Percentiles rank a stretch among this genome's conserved stretches.
Conservation (phyloP, 768 basidiomycete species). For the Tricholoma sp. region DNA sequence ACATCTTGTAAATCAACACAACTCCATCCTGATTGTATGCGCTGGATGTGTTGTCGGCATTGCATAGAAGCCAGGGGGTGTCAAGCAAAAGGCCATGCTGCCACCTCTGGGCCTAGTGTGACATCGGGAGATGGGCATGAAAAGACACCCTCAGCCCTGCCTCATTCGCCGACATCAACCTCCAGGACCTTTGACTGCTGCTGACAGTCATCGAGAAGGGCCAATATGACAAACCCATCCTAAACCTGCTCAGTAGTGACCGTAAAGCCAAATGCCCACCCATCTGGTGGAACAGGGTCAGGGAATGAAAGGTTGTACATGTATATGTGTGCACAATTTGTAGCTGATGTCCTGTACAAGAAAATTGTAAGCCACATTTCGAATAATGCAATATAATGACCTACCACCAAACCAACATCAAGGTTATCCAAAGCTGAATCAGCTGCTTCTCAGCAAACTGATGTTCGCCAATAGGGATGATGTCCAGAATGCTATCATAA, state of each 20-base stretch:
- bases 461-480: background rate
- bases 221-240: too few relatives aligned
- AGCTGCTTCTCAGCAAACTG: background rate
- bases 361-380: background rate
- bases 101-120: background rate
- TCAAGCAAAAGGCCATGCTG: conserved; percentile 2
- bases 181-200: too few relatives aligned
- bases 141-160: background rate
- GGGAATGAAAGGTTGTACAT: background rate
- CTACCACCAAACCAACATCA: background rate
- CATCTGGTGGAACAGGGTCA: background rate
- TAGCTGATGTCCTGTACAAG: background rate
- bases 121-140: background rate
- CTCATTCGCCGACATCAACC: background rate
- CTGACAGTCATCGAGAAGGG: too few relatives aligned
- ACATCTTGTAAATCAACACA: background rate
- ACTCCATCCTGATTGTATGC: background rate
- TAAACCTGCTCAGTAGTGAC: too few relatives aligned
- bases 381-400: background rate
- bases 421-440: background rate
- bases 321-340: background rate
- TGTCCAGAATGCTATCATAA: background rate
- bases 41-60: background rate
- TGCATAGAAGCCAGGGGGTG: conserved; percentile 1
- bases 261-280: background rate